Base-by-base conservation (phyloP, 2,329 filamentous ascomycete genomes). In the Aspergillus piperis region DNA sequence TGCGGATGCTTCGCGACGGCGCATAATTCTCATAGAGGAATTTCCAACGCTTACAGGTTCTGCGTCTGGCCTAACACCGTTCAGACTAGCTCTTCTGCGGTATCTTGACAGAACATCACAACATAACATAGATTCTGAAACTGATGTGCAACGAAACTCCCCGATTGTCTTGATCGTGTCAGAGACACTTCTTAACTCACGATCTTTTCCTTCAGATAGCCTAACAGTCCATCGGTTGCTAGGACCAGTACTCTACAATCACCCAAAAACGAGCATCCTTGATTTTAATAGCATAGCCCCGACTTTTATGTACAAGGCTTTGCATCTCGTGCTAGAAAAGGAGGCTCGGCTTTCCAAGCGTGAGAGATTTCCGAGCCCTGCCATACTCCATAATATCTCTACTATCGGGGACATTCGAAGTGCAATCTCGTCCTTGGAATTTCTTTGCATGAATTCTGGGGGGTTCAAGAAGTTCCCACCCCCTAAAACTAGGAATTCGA, bases 221-320 rank as follows among this genome's bases (percentile, higher is more conserved):
- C 92, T 98, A 70, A 99, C 95, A 0, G 92, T 92, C 0, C 91
- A 98, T 78, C 87, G 93, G 23, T 79, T 99, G 17, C 85, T 99
- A 3, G 95, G 96, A 0, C 89, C 92, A 0, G 90, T 95, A 64
- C 90, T 99, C 47, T 82, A 92, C 13, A 87, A 89, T 44, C 92
- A 98, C 75, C 88, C 91, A 0, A 88, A 88, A 13, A 88, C 92
- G 2, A 87, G 86, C 8, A 82, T 90, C 5, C 91, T 99, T 64
- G 93, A 96, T 65, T 99, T 98, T 78, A 99, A 99, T 70, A 85
- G 90, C 11, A 89, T 99, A 62, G 95, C 95, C 0, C 88, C 92
- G 0, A 95, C 94, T 0, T 85, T 94, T 44, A 84, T 99, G 69
- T 83, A 87, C 11, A 96, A 94, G 75, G 94, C 94, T 0, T 80